Evolutionary conservation across 768 basidiomycete species (phyloP).

Genomic region (Boletus speciosus): DNA sequence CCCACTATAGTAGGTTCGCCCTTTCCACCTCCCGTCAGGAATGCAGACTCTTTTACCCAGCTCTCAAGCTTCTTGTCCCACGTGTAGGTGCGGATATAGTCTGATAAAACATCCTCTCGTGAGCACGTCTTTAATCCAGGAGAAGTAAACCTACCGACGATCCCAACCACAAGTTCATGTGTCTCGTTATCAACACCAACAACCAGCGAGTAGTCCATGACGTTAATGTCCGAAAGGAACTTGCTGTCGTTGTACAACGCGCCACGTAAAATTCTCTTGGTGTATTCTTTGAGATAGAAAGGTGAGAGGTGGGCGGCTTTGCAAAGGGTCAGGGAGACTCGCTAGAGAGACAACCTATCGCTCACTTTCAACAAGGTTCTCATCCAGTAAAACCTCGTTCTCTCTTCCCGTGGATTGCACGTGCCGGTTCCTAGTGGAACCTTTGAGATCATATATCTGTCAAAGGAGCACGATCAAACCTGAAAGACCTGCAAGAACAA

Average conservation of each 20-base stretch:
- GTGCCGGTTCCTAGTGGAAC: constrained; percentile 90
- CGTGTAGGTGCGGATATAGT: constrained; percentile 93
- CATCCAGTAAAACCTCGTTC: constrained; percentile 93
- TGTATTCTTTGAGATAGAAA: constrained; percentile 94
- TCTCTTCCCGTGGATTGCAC: constrained; percentile 86
- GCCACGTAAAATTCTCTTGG: constrained; percentile 86
- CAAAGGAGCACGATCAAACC: background rate
- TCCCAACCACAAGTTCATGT: constrained; percentile 92
- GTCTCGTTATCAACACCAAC: constrained; percentile 90
- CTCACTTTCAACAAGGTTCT: constrained; percentile 90
- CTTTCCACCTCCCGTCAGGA: constrained; percentile 75
- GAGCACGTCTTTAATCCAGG: constrained; percentile 1
- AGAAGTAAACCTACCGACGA: constrained; percentile 70
- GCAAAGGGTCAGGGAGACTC: constrained; percentile 9
- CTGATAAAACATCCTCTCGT: constrained; percentile 36
- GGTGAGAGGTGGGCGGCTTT: constrained; percentile 82
- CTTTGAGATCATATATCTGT: constrained; percentile 96
- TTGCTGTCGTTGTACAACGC: constrained; percentile 94
- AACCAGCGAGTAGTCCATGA: constrained; percentile 97
- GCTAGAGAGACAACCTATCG: background rate
- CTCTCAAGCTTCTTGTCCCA: constrained; percentile 99
- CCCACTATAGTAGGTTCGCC: constrained; percentile 97
- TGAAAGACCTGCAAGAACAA: background rate
- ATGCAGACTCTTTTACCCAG: constrained; percentile 95
- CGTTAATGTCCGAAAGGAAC: constrained; percentile 90